Base-by-base conservation (phyloP, 1,284 basidiomycete genomes). In the Xanthoconium separans region DNA sequence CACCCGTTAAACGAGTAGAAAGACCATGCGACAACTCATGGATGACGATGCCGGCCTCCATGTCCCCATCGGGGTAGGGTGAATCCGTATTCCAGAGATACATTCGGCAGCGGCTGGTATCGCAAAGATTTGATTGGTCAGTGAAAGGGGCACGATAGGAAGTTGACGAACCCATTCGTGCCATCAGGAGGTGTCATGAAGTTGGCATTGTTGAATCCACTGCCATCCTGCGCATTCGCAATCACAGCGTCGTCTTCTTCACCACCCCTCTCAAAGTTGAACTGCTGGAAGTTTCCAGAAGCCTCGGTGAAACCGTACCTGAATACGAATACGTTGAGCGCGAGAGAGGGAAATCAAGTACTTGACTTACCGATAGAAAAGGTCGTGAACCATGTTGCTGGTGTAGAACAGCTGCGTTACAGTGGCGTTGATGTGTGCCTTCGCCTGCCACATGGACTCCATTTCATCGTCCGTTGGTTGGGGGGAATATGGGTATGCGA, bases 231-330 rank as follows among this genome's bases (percentile, higher is more conserved):
- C 2, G 95, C 95, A 65, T 96, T 96, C 51, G 93, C 87, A 60
- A 97, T 93, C 59, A 98, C 92, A 42, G 86, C 94, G 63, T 98
- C 95, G 58, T 83, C 83, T 65, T 91, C 94, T 54, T 76, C 75
- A 40, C 95, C 95, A 33, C 95, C 95, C 48, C 87, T 84, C 2
- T 86, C 93, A 67, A 94, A 95, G 84, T 98, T 98, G 81, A 93
- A 80, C 69, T 95, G 91, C 74, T 98, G 95, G 87, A 98, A 98
- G 81, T 98, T 98, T 37, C 95, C 94, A 4, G 93, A 79, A 9
- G 83, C 79, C 72, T 98, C 95, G 67, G 91, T 90, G 71, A 98
- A 97, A 29, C 95, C 95, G 59, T 94, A 89, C 41, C 85, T 83
- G 59, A 24, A 6, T 24, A 24, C 24, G 31, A 27, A 40, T 8